Percentiles rank a stretch among this genome's conserved stretches.
Conservation (phyloP, 2,329 filamentous ascomycete genomes). For the Pseudopithomyces chartarum region DNA sequence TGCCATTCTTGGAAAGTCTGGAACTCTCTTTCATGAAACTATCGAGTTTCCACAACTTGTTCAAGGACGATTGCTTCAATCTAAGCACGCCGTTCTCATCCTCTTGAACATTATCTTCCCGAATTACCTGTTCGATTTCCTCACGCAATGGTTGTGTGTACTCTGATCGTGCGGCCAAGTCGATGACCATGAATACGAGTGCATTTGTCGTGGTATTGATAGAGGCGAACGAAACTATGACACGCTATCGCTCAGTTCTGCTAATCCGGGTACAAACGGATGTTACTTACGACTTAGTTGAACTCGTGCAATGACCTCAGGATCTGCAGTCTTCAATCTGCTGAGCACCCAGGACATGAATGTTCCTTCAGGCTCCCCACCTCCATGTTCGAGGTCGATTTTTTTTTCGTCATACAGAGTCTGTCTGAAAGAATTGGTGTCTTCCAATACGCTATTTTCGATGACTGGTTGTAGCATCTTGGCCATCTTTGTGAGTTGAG, state of each 20-base stretch:
- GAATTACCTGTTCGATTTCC: not conserved
- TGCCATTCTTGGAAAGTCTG: not conserved
- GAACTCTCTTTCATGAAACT: conserved; percentile 7
- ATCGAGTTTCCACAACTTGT: conserved; percentile 4
- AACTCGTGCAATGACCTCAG: not conserved
- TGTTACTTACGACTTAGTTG: not conserved
- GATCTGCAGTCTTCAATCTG: not conserved
- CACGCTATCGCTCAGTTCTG: not conserved
- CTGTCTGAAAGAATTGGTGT: not conserved
- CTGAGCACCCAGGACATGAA: not conserved
- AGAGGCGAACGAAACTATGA: not conserved
- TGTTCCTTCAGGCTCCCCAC: not conserved
- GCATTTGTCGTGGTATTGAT: not conserved
- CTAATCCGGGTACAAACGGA: not conserved
- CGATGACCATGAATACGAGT: not conserved
- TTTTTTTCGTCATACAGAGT: not conserved
- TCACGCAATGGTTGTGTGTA: not conserved
- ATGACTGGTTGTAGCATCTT: not conserved
- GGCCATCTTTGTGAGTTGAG: not conserved
- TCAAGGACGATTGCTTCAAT: not conserved
- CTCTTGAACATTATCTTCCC: not conserved
- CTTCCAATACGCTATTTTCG: not conserved
- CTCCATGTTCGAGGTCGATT: not conserved
- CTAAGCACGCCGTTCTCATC: not conserved
- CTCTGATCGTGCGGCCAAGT: not conserved